Conservation (phyloP, 176 grass and related monocot genomes). For the Aegilops tauschii region DNA sequence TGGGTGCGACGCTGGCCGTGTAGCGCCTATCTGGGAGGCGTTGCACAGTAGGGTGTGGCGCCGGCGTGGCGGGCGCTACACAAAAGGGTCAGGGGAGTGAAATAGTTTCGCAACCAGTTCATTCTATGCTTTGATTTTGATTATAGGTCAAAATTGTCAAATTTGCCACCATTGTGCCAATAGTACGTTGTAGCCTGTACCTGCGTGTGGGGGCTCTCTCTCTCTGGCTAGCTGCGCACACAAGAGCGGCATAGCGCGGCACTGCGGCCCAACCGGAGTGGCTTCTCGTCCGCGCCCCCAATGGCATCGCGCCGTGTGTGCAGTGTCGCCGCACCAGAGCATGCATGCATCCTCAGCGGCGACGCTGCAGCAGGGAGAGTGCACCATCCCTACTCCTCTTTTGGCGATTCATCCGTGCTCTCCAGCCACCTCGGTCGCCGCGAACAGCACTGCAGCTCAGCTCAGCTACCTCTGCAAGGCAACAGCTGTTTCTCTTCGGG, state of each 20-base stretch:
- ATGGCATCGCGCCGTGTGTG: not conserved
- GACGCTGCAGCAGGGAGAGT: too few relatives aligned
- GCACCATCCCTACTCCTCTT: not conserved
- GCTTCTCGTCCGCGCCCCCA: slow-evolving; percentile 34
- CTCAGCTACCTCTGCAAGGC: not conserved
- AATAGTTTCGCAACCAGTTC: too few relatives aligned
- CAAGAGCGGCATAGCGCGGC: not conserved
- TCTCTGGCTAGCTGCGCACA: not conserved
- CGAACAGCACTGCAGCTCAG: not conserved
- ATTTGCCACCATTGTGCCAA: not conserved
- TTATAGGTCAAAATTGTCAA: too few relatives aligned
- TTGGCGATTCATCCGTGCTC: not conserved
- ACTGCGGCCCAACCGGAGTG: not conserved
- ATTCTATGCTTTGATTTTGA: too few relatives aligned
- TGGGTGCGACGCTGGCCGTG: too few relatives aligned
- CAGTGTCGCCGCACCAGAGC: not conserved
- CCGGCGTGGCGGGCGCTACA: too few relatives aligned
- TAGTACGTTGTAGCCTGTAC: not conserved
- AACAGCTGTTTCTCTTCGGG: not conserved
- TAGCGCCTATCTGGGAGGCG: too few relatives aligned
- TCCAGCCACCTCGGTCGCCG: not conserved
- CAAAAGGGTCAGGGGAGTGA: too few relatives aligned
- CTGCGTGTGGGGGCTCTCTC: too few relatives aligned
- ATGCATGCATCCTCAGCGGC: too few relatives aligned
- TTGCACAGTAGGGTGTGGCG: too few relatives aligned